A percentile compares a stretch with the other conserved stretches of the same genome.
phyloP scores from a whole-genome alignment of 441 rosid genomes.

The Geranium incanum region DNA sequence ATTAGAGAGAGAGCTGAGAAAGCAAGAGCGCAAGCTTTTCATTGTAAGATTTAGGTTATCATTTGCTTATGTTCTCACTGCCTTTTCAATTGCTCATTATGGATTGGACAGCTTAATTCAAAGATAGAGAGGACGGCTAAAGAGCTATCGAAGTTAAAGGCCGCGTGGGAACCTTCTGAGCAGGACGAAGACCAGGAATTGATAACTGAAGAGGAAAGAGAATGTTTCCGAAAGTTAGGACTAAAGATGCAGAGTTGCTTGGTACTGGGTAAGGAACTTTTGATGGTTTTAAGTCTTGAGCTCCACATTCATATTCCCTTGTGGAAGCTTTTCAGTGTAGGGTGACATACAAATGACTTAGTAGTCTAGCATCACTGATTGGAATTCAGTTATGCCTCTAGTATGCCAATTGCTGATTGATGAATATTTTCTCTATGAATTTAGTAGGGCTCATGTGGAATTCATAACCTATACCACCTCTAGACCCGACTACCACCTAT shows the following conservation, averaged over 20 bases:
- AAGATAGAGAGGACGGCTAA: conserved; percentile 51
- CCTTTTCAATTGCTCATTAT: neutral
- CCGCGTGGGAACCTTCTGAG: conserved; percentile 40
- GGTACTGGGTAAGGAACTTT: conserved; percentile 49
- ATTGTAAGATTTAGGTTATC: conserved; percentile 41
- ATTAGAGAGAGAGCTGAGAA: conserved; percentile 46
- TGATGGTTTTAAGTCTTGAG: neutral
- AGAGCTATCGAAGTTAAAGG: conserved; percentile 46
- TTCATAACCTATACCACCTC: too few relatives aligned
- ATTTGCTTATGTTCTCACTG: conserved; percentile 3
- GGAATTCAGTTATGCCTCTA: neutral
- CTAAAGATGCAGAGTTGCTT: conserved; percentile 51
- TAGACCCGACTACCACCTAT: too few relatives aligned
- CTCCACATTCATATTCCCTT: neutral
- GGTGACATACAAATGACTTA: neutral
- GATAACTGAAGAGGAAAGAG: conserved; percentile 69
- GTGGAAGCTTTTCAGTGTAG: neutral
- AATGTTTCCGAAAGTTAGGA: conserved; percentile 63
- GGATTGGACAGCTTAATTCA: conserved; percentile 45
- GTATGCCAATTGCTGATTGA: too few relatives aligned
- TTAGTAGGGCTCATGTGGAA: too few relatives aligned
- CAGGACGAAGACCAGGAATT: conserved; percentile 51
- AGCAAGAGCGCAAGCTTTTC: conserved; percentile 53
- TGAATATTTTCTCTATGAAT: too few relatives aligned
- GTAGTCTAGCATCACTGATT: neutral